Conservation (phyloP, 805 yeast genomes). For the Torulaspora indica region DNA sequence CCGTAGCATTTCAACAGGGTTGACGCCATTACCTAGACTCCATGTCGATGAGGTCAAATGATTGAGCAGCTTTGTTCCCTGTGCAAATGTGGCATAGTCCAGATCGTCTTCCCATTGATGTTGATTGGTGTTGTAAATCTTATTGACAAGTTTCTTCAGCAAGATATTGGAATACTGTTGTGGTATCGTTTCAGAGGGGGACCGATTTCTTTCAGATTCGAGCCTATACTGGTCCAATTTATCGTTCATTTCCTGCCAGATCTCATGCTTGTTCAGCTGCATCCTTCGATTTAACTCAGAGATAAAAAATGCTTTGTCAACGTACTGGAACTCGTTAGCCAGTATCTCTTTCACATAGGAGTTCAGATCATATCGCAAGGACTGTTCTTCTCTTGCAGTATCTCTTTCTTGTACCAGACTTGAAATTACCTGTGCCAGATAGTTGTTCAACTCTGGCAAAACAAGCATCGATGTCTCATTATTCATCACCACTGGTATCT, state of each 20-base stretch:
- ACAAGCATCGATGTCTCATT: constrained; percentile 25
- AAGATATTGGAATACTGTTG: constrained; percentile 28
- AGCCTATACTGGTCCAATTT: constrained; percentile 13
- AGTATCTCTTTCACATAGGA: constrained; percentile 32
- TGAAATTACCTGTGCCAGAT: constrained; percentile 21
- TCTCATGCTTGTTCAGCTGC: constrained; percentile 27
- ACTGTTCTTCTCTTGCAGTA: constrained; percentile 1
- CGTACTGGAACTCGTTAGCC: constrained; percentile 31
- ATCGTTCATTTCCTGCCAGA: constrained; percentile 25
- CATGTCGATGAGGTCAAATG: constrained; percentile 37
- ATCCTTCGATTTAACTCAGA: constrained; percentile 28
- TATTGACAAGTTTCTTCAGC: constrained; percentile 27
- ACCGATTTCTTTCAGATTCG: constrained; percentile 3
- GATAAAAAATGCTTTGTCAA: constrained; percentile 29
- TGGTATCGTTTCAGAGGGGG: constrained; percentile 9
- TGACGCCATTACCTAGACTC: constrained; percentile 25
- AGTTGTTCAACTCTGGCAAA: constrained; percentile 32
- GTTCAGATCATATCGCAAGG: constrained; percentile 26
- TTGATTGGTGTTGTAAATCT: constrained; percentile 32
- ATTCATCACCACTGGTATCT: constrained; percentile 32
- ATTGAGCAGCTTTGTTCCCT: constrained; percentile 39
- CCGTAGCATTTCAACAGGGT: constrained; percentile 28
- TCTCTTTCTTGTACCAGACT: constrained; percentile 13
- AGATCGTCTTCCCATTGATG: constrained; percentile 36
- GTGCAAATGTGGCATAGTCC: constrained; percentile 35